Conservation (phyloP, 2,329 filamentous ascomycete species). For the Botrytis fabae region DNA sequence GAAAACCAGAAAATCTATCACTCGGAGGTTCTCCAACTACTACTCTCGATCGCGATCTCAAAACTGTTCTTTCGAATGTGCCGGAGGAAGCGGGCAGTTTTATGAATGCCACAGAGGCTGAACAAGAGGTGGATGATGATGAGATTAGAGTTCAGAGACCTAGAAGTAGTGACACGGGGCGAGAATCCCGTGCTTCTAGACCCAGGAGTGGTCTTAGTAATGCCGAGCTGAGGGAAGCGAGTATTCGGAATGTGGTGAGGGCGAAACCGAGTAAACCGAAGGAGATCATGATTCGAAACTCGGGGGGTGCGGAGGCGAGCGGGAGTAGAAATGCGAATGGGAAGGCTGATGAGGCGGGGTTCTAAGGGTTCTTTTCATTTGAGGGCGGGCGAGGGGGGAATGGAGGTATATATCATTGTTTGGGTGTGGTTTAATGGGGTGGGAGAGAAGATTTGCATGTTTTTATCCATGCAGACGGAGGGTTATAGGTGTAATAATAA, state of each 20-base stretch:
- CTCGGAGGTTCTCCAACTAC: background rate
- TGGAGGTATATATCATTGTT: background rate
- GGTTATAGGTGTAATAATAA: background rate
- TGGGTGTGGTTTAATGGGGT: background rate
- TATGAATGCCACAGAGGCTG: background rate
- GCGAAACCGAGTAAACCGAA: constrained; percentile 6
- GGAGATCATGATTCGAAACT: constrained; percentile 9
- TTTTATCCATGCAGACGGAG: too few species aligned
- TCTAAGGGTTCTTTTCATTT: background rate
- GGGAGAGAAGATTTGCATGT: background rate
- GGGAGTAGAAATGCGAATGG: background rate
- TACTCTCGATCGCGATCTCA: background rate
- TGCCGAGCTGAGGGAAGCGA: constrained; percentile 21
- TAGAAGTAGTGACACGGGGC: background rate
- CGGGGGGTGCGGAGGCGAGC: background rate
- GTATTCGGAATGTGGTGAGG: constrained; percentile 17
- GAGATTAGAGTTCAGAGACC: background rate
- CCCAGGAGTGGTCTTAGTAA: constrained; percentile 21
- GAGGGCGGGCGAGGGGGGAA: background rate
- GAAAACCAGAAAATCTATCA: background rate
- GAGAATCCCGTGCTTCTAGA: constrained; percentile 9
- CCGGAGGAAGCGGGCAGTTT: constrained; percentile 20
- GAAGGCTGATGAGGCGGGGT: constrained; percentile 19
- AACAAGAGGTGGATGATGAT: background rate
- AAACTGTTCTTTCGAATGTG: constrained; percentile 9